Base-by-base conservation (phyloP, 2,329 filamentous ascomycete species). In the Fusarium mexicanum region DNA sequence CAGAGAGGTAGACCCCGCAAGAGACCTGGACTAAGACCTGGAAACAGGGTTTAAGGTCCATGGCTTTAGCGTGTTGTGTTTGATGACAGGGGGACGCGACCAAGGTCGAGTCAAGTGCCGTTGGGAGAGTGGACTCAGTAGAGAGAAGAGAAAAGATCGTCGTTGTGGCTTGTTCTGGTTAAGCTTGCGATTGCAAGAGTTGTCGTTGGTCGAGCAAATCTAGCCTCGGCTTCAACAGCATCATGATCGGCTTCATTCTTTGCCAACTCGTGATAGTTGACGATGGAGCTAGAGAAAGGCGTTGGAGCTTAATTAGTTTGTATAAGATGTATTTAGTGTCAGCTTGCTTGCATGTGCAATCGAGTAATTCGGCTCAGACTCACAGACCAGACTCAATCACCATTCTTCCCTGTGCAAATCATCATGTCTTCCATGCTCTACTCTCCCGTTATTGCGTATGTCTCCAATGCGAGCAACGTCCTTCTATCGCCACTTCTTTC, bases 341-440 rank as follows among this genome's bases (percentile, higher is more conserved):
- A 24, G 31, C 20, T 58, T n/a, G 29, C 40, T 58, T 33, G 31
- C 55, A 38, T 60, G 57, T 51, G 43, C 33, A 29, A 29, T 37
- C 11, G 11, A 60, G 2, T n/a, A 16, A 17, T 16, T 40, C 8
- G 8, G 20, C 20, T 18, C 18, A 20, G 22, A 16, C 18, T 12
- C 26, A 29, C 16, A 31, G 24, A 37, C 18, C 51, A 31, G 22
- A 18, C 16, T 37, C 44, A 31, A 31, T 54, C 40, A 17, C 33
- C n/a, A 37, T 6, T 5, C 11, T 37, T 47, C 31, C 12, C 35
- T 31, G n/a, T 8, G 17, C 54, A 35, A 12, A 26, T 22, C 41
- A 43, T 10, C 46, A 78, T 78, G 75, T 69, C 76, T 20, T 74
- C 77, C 5, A 6, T 77, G 9, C 67, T 79, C 5, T 78, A 74